phyloP scores from a whole-genome alignment of 495 filamentous ascomycete genomes.

The Neurospora tetraspora region DNA sequence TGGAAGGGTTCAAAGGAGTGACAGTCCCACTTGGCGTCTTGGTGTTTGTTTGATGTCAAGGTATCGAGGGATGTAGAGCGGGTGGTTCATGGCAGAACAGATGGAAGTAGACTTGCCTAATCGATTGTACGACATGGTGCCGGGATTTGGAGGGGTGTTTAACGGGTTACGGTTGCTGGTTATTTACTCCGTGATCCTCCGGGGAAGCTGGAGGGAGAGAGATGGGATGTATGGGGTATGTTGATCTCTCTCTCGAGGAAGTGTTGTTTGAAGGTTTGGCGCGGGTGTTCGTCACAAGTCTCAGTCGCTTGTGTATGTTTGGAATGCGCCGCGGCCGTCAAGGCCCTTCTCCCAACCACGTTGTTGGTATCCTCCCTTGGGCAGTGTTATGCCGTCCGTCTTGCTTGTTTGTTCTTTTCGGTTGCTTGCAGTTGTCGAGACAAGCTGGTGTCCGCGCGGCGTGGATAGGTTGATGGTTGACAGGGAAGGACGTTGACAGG shows the following conservation, averaged over 20 bases:
- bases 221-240: too few relatives aligned
- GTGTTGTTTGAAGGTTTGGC: not conserved
- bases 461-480: not conserved
- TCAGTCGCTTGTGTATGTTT: not conserved
- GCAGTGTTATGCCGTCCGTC: not conserved
- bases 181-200: not conserved
- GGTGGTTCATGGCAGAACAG: not conserved
- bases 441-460: not conserved
- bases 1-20: not conserved
- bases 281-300: not conserved
- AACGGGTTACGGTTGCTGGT: not conserved
- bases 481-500: not conserved
- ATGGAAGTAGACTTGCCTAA: conserved; percentile 50
- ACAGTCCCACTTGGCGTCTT: not conserved
- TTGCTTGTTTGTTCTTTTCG: not conserved
- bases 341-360: not conserved
- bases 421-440: not conserved
- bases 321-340: not conserved
- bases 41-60: not conserved
- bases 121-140: conserved; percentile 59
- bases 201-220: not conserved
- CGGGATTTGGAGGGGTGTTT: not conserved
- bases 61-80: not conserved
- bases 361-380: not conserved
- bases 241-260: too few relatives aligned